Conservation (phyloP, 2,329 filamentous ascomycete genomes). For the Diatrype stigma region DNA sequence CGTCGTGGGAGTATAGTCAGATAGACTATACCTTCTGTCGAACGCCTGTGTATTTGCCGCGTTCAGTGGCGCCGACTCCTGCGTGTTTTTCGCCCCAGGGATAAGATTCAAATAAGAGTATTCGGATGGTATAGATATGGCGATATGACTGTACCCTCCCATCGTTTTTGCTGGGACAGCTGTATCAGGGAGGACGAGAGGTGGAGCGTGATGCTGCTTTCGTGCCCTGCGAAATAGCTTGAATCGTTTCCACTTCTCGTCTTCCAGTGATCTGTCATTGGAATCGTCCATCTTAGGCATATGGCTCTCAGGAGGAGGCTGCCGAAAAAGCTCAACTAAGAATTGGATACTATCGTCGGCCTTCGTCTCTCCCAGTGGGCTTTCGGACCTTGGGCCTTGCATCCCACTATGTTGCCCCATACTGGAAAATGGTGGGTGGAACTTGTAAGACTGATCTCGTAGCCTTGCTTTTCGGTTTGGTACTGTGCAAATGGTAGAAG, state of each 20-base stretch:
- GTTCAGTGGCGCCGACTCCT: too few relatives aligned
- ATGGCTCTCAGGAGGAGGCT: constrained; percentile 7
- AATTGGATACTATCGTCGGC: not conserved
- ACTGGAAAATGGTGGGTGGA: not conserved
- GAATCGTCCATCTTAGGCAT: constrained; percentile 12
- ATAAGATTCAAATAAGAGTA: constrained; percentile 38
- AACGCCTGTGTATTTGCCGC: too few relatives aligned
- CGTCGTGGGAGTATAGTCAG: too few relatives aligned
- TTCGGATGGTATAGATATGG: constrained; percentile 56
- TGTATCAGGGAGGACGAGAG: constrained; percentile 47
- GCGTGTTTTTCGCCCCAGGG: constrained; percentile 16
- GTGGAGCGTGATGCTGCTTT: constrained; percentile 24
- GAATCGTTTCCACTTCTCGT: constrained; percentile 38
- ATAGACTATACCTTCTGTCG: too few relatives aligned
- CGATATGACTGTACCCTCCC: constrained; percentile 53
- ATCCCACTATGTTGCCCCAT: not conserved
- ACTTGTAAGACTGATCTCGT: constrained; percentile 1
- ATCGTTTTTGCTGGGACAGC: constrained; percentile 51
- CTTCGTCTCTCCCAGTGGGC: not conserved
- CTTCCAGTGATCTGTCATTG: not conserved
- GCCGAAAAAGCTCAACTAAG: not conserved
- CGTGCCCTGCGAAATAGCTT: constrained; percentile 36
- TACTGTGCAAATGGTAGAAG: constrained; percentile 11
- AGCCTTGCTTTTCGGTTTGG: constrained; percentile 8
- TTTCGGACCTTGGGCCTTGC: not conserved